Conservation (phyloP, 2,329 filamentous ascomycete species). For the Pseudogymnoascus sp. region DNA sequence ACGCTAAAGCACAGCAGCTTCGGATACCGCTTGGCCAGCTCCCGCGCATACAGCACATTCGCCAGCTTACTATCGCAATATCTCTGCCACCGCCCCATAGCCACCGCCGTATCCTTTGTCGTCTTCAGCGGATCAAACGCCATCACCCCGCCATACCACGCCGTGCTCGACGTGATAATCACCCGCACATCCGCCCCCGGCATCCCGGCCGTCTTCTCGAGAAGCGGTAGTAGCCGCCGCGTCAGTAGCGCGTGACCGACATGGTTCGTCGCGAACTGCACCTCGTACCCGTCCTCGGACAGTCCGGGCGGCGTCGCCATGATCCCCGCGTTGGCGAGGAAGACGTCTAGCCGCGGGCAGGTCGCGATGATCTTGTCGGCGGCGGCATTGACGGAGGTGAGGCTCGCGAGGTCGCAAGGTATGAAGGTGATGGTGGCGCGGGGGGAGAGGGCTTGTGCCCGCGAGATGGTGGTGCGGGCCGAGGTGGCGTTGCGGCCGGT, state of each 20-base stretch:
- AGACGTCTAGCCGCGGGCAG: conserved; percentile 35
- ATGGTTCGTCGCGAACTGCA: conserved; percentile 44
- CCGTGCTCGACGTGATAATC: conserved; percentile 15
- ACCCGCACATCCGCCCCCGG: conserved; percentile 19
- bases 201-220: conserved; percentile 23
- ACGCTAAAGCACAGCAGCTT: conserved; percentile 31
- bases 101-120: conserved; percentile 11
- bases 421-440: conserved; percentile 30
- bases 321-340: conserved; percentile 41
- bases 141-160: conserved; percentile 21
- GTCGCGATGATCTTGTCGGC: conserved; percentile 32
- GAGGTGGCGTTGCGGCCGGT: conserved; percentile 32
- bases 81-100: conserved; percentile 27
- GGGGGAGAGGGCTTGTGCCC: conserved; percentile 28
- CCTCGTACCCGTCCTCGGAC: conserved; percentile 41
- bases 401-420: conserved; percentile 38
- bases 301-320: conserved; percentile 34
- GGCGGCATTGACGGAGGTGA: conserved; percentile 37
- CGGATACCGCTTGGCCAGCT: conserved; percentile 34
- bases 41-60: conserved; percentile 36
- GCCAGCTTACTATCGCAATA: conserved; percentile 44
- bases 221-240: conserved; percentile 31
- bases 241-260: conserved; percentile 41
- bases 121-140: conserved; percentile 28
- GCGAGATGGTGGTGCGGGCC: conserved; percentile 32